A percentile compares a stretch with the other conserved stretches of the same genome.
Conservation (phyloP, 1,139 yeast genomes). For the Suhomyces terraborum region DNA sequence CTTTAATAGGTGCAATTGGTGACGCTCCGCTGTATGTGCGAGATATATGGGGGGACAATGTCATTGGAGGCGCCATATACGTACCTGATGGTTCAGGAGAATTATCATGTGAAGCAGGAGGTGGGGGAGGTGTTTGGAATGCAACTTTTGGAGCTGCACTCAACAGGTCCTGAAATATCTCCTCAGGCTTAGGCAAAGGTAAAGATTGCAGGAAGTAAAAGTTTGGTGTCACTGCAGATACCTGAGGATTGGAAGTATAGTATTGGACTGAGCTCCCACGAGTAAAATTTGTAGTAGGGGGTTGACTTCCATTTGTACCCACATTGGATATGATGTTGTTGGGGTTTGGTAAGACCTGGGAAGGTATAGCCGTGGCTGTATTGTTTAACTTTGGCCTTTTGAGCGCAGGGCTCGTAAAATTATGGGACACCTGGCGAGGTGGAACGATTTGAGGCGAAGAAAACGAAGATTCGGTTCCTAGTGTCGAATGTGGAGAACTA, state of each 20-base stretch:
- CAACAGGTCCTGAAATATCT: neutral
- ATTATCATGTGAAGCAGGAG: slow-evolving; percentile 6
- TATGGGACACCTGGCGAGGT: neutral
- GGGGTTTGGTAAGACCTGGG: too few species aligned
- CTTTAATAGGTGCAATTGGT: neutral
- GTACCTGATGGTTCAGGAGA: neutral
- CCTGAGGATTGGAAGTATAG: neutral
- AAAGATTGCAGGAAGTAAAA: slow-evolving; percentile 3
- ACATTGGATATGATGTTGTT: too few species aligned
- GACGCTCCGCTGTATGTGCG: neutral
- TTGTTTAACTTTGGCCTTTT: neutral
- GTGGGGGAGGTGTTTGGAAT: neutral
- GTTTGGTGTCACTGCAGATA: neutral
- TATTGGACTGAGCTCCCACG: neutral
- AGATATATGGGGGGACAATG: neutral
- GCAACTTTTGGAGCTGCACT: neutral
- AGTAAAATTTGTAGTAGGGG: neutral
- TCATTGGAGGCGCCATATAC: neutral
- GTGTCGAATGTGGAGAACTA: neutral
- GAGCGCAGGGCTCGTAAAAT: neutral
- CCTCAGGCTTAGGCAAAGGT: slow-evolving; percentile 4
- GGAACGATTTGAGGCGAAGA: slow-evolving; percentile 1
- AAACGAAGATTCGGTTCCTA: slow-evolving; percentile 1
- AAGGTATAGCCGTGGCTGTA: too few species aligned
- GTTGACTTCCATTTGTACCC: too few species aligned